Conservation (phyloP, 2,329 filamentous ascomycete genomes). For the Phaeosphaeria sp. region DNA sequence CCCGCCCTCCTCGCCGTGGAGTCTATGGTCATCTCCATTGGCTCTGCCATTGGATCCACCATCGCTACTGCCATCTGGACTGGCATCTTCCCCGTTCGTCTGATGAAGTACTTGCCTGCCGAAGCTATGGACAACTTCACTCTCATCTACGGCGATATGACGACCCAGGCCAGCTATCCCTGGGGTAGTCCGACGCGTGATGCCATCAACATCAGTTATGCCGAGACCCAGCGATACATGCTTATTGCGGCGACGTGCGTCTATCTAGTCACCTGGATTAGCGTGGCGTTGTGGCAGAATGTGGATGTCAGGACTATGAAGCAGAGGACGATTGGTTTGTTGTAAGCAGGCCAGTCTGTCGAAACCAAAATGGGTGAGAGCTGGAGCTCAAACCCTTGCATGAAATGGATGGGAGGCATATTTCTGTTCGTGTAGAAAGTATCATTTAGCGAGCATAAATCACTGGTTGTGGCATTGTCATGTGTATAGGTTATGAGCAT, state of each 20-base stretch:
- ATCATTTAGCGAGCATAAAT: background rate
- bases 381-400: background rate
- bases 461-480: background rate
- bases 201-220: slow-evolving; percentile 49
- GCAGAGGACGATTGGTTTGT: slow-evolving; percentile 41
- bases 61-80: slow-evolving; percentile 72
- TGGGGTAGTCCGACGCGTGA: slow-evolving; percentile 58
- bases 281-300: slow-evolving; percentile 37
- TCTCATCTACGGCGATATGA: slow-evolving; percentile 60
- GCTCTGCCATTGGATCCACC: slow-evolving; percentile 52
- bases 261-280: slow-evolving; percentile 31
- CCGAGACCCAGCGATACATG: slow-evolving; percentile 46
- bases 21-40: slow-evolving; percentile 67
- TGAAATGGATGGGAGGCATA: background rate
- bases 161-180: slow-evolving; percentile 61
- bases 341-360: slow-evolving; percentile 18
- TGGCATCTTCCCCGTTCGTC: slow-evolving; percentile 61
- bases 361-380: background rate
- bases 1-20: slow-evolving; percentile 55
- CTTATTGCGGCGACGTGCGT: slow-evolving; percentile 43
- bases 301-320: slow-evolving; percentile 41
- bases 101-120: slow-evolving; percentile 56
- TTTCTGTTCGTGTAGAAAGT: background rate
- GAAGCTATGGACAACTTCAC: slow-evolving; percentile 46
- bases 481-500: background rate